These are phyloP conservation scores for Cucumis cinereus DNA, from an alignment of 306 rosid species.

Conservation along the genomic window DNA sequence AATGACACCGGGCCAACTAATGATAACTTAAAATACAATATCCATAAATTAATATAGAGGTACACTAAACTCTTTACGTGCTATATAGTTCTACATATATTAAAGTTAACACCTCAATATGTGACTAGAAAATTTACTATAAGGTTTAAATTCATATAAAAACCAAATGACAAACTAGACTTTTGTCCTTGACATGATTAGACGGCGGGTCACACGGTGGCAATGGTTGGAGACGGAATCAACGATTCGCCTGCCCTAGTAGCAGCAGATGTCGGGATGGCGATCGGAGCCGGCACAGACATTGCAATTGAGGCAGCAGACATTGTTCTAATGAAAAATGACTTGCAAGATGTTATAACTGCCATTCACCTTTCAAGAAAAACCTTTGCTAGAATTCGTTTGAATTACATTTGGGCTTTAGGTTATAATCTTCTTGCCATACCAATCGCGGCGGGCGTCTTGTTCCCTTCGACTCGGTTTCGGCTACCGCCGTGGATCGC, in stretches of 20 bases:
- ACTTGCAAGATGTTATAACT: conserved; percentile 63
- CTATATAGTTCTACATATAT: not conserved
- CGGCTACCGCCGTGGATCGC: conserved; percentile 88
- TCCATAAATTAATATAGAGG: not conserved
- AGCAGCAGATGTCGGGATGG: conserved; percentile 78
- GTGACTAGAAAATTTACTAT: too few relatives aligned
- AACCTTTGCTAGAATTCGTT: conserved; percentile 48
- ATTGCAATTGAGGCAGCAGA: conserved; percentile 91
- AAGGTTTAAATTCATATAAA: not conserved
- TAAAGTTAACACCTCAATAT: too few relatives aligned
- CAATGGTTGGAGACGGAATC: conserved; percentile 88
- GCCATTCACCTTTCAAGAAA: conserved; percentile 69
- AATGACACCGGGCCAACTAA: too few relatives aligned
- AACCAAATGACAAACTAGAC: not conserved
- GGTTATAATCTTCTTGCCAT: conserved; percentile 67
- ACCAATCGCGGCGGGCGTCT: conserved; percentile 61
- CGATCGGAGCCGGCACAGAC: conserved; percentile 83
- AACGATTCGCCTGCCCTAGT: conserved; percentile 82
- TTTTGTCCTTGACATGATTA: conserved; percentile 7
- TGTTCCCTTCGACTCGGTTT: conserved; percentile 49
- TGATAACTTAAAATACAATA: too few relatives aligned
- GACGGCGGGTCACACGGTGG: conserved; percentile 47
- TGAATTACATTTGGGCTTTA: conserved; percentile 75
- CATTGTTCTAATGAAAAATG: conserved; percentile 73
- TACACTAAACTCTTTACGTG: not conserved